Evolutionary conservation across 2,329 filamentous ascomycete genomes (phyloP).

Genomic region (Pseudogymnoascus sp.): DNA sequence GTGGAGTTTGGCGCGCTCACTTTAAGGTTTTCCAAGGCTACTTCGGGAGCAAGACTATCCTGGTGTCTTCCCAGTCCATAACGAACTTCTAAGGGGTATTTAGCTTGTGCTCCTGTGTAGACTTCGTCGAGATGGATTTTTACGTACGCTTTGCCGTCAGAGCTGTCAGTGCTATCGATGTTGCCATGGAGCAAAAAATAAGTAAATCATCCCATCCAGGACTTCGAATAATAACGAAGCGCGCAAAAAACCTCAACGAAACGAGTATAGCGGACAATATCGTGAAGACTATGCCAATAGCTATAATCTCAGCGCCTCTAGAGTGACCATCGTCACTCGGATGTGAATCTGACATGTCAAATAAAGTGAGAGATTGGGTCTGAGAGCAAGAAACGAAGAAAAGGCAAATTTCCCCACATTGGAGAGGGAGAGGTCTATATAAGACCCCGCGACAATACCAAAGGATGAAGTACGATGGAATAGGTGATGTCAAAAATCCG

Average conservation of each 20-base stretch:
- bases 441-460: neutral
- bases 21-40: slow-evolving; percentile 20
- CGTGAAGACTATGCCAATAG: slow-evolving; percentile 9
- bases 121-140: neutral
- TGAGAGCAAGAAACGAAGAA: neutral
- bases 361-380: neutral
- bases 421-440: neutral
- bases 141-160: slow-evolving; percentile 5
- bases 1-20: slow-evolving; percentile 14
- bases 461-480: neutral
- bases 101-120: neutral
- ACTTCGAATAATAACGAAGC: slow-evolving; percentile 14
- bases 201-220: slow-evolving; percentile 15
- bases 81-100: slow-evolving; percentile 18
- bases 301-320: neutral
- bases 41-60: slow-evolving; percentile 14
- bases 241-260: slow-evolving; percentile 12
- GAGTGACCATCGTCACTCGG: neutral
- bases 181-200: slow-evolving; percentile 17
- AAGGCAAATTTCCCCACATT: neutral
- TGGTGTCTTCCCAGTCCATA: slow-evolving; percentile 22
- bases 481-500: neutral
- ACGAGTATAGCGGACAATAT: slow-evolving; percentile 11
- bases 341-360: neutral
- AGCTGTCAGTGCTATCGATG: slow-evolving; percentile 9